phyloP scores from a whole-genome alignment of 169 alveolate genomes.

The Plasmodium adleri region DNA sequence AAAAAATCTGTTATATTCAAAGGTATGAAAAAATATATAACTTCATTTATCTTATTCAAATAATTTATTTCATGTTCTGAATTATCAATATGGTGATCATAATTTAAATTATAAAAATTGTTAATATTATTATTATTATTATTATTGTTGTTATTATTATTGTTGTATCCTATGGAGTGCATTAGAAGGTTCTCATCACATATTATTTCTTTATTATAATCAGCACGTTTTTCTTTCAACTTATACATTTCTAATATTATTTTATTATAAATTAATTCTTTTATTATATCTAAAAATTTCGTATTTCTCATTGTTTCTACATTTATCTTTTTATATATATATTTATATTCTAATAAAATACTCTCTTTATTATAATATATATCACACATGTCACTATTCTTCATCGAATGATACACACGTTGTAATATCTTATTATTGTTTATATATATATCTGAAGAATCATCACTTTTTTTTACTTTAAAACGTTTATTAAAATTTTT shows the following conservation, averaged over 20 bases:
- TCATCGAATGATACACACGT: neutral
- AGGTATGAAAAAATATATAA: slow-evolving; percentile 72
- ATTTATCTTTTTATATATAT: slow-evolving; percentile 50
- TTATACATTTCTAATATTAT: slow-evolving; percentile 38
- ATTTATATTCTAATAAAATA: slow-evolving; percentile 4
- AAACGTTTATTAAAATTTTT: too few species aligned
- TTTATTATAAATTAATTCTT: slow-evolving; percentile 36
- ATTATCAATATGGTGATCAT: slow-evolving; percentile 1
- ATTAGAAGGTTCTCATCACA: slow-evolving; percentile 24
- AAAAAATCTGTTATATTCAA: slow-evolving; percentile 23
- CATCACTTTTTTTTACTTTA: too few species aligned
- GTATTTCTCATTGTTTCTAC: slow-evolving; percentile 40
- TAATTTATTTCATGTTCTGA: slow-evolving; percentile 40
- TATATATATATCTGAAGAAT: neutral
- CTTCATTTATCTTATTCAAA: slow-evolving; percentile 38
- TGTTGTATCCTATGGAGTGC: slow-evolving; percentile 23
- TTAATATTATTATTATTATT: too few species aligned
- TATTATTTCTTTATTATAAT: slow-evolving; percentile 22
- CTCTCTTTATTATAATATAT: too few species aligned
- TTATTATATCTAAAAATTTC: slow-evolving; percentile 22
- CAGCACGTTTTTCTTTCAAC: neutral
- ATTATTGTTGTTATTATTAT: too few species aligned
- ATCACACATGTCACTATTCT: too few species aligned
- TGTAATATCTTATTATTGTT: neutral
- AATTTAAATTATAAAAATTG: neutral